phyloP scores from a whole-genome alignment of 1,284 basidiomycete genomes.

The Phellopilus nigrolimitatus region DNA sequence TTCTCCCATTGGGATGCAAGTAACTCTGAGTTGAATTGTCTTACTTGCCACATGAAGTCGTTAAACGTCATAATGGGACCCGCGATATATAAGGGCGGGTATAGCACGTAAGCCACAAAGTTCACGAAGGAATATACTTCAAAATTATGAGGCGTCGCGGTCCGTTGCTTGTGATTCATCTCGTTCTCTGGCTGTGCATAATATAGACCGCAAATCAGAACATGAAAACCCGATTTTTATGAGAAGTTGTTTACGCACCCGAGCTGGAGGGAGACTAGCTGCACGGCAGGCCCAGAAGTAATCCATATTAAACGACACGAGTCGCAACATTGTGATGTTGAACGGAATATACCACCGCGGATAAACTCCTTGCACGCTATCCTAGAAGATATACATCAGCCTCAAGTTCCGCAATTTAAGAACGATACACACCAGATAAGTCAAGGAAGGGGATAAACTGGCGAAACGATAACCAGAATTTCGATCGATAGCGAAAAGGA shows the following conservation, averaged over 20 bases:
- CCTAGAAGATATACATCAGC: too few species aligned
- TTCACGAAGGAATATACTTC: conserved; percentile 52
- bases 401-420: background rate
- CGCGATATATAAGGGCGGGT: conserved; percentile 92
- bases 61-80: conserved; percentile 97
- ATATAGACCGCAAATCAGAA: too few species aligned
- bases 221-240: background rate
- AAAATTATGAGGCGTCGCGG: conserved; percentile 38
- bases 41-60: conserved; percentile 88
- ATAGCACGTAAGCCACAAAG: conserved; percentile 76
- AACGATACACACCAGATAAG: conserved; percentile 49
- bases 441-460: conserved; percentile 50
- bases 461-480: conserved; percentile 75
- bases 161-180: conserved; percentile 56
- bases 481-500: conserved; percentile 79
- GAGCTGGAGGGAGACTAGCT: conserved; percentile 39
- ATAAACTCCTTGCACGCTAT: conserved; percentile 62
- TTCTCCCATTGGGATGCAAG: background rate
- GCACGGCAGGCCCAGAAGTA: conserved; percentile 74
- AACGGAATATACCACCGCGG: conserved; percentile 93
- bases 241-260: conserved; percentile 21
- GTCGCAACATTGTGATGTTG: conserved; percentile 95
- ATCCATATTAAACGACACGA: conserved; percentile 92
- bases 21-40: conserved; percentile 25
- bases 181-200: conserved; percentile 32